Percentiles rank a stretch among this genome's conserved stretches.
Evolutionary conservation across 768 basidiomycete genomes (phyloP).

Genomic region (Agrocybe pediades): DNA sequence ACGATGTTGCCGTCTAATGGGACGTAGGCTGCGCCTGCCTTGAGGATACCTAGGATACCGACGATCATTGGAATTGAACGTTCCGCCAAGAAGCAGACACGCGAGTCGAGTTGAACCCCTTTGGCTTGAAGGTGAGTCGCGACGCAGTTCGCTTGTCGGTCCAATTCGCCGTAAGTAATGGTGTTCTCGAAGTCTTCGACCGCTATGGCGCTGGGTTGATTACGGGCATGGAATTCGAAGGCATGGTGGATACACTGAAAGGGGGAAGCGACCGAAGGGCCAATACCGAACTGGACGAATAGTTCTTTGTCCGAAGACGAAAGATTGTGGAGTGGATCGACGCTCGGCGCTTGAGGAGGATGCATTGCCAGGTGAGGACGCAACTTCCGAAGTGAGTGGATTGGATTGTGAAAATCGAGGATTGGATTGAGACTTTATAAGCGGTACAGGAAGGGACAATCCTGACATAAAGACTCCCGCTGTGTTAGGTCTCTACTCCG

Average conservation of each 20-base stretch:
- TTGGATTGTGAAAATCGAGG: conserved; percentile 9
- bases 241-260: conserved; percentile 59
- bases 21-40: conserved; percentile 60
- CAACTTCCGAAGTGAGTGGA: conserved; percentile 5
- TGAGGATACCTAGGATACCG: conserved; percentile 55
- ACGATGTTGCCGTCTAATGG: conserved; percentile 60
- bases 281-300: conserved; percentile 49
- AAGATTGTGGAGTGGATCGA: conserved; percentile 30
- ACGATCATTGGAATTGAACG: conserved; percentile 55
- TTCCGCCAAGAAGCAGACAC: conserved; percentile 56
- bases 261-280: conserved; percentile 33
- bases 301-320: conserved; percentile 40
- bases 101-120: conserved; percentile 47
- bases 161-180: conserved; percentile 54
- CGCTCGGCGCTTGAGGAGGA: conserved; percentile 19
- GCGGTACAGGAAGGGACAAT: conserved; percentile 6
- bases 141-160: conserved; percentile 48
- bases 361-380: conserved; percentile 19
- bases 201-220: conserved; percentile 44
- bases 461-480: not conserved
- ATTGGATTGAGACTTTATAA: conserved; percentile 20
- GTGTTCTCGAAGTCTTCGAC: conserved; percentile 48
- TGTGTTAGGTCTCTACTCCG: conserved; percentile 18
- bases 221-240: conserved; percentile 47
- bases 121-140: conserved; percentile 42